Conservation (phyloP, 495 filamentous ascomycete species). For the Aspergillus campestris region DNA sequence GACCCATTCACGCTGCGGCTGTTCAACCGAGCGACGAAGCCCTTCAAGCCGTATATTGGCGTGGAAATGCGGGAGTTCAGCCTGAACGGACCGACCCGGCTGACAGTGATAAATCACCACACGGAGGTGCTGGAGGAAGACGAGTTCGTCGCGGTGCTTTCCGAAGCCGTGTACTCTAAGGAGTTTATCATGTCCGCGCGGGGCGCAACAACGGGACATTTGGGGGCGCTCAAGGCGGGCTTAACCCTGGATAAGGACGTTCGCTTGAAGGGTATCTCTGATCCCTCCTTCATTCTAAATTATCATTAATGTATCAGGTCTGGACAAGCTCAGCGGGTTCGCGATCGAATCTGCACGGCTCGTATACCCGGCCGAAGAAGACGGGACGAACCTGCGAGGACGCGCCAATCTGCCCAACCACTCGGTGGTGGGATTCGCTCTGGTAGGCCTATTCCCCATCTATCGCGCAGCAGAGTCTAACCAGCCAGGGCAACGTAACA, state of each 20-base stretch:
- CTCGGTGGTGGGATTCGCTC: constrained; percentile 35
- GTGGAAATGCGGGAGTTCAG: constrained; percentile 24
- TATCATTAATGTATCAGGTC: constrained; percentile 11
- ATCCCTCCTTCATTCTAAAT: neutral
- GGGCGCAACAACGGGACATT: constrained; percentile 22
- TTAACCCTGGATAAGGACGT: constrained; percentile 34
- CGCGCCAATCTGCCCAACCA: constrained; percentile 36
- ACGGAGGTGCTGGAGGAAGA: constrained; percentile 28
- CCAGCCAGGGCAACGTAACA: constrained; percentile 31
- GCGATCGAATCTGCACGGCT: constrained; percentile 32
- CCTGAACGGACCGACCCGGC: constrained; percentile 27
- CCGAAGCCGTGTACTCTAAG: constrained; percentile 29
- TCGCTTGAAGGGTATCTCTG: constrained; percentile 16
- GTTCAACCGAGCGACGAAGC: constrained; percentile 26
- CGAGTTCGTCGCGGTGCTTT: constrained; percentile 28
- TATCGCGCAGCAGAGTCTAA: neutral
- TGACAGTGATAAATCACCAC: constrained; percentile 24
- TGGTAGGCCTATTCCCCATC: constrained; percentile 11
- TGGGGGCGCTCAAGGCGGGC: constrained; percentile 27
- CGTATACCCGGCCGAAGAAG: constrained; percentile 24
- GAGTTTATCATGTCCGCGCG: constrained; percentile 26
- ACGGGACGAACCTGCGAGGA: constrained; percentile 27
- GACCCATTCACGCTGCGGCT: constrained; percentile 27
- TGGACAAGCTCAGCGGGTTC: constrained; percentile 37
- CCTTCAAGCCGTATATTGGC: constrained; percentile 24